A percentile compares a stretch with the other conserved stretches of the same genome.
Conservation (phyloP, 2,329 filamentous ascomycete species). For the Keithomyces neogunnii region DNA sequence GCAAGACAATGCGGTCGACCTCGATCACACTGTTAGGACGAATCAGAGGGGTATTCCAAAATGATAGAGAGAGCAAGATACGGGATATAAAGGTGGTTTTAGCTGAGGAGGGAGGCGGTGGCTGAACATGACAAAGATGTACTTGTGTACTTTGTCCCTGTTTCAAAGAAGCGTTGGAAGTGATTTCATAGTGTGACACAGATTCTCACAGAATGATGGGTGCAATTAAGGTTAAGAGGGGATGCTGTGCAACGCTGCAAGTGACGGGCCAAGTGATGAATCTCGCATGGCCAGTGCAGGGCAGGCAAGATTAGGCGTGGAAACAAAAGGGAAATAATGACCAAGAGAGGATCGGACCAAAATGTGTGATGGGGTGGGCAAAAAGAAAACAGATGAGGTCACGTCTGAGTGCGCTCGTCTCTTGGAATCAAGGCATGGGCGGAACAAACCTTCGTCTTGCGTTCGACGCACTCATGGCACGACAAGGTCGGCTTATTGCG, state of each 20-base stretch:
- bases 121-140: too few relatives aligned
- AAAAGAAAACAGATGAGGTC: neutral
- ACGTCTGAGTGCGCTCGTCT: too few relatives aligned
- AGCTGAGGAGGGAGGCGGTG: too few relatives aligned
- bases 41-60: neutral
- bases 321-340: neutral
- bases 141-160: too few relatives aligned
- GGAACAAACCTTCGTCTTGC: conserved; percentile 65
- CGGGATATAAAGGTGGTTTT: too few relatives aligned
- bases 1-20: conserved; percentile 60
- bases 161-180: neutral
- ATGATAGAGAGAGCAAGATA: neutral
- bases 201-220: neutral
- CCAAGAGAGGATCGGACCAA: neutral
- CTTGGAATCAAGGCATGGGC: neutral
- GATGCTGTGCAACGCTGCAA: conserved; percentile 6
- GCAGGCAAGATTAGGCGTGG: neutral
- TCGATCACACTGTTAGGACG: conserved; percentile 55
- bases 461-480: conserved; percentile 71
- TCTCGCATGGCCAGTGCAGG: neutral
- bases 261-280: neutral
- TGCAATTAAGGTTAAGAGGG: neutral
- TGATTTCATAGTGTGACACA: neutral
- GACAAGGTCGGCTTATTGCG: conserved; percentile 77
- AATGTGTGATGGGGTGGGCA: neutral